Percentiles rank a stretch among this genome's conserved stretches.
These are phyloP conservation scores for Malania oleifera DNA, from an alignment of 164 flowering plant species.

Conservation along the genomic window DNA sequence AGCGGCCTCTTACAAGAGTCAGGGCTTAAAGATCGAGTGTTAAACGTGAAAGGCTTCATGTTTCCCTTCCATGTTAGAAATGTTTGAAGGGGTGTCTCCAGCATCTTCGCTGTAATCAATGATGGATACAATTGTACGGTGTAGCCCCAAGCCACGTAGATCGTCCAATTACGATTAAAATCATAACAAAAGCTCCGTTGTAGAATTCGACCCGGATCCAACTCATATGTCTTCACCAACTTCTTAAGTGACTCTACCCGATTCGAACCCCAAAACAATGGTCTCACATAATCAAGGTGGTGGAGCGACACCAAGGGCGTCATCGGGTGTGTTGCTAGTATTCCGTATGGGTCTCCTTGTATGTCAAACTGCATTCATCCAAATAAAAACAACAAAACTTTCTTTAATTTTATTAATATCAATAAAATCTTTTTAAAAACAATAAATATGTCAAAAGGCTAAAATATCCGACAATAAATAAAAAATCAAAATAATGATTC, in stretches of 20 bases:
- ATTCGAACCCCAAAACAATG: slow-evolving; percentile 44
- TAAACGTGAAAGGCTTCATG: slow-evolving; percentile 52
- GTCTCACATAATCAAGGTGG: slow-evolving; percentile 69
- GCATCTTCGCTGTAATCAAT: slow-evolving; percentile 34
- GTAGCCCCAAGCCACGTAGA: slow-evolving; percentile 85
- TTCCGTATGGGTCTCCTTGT: slow-evolving; percentile 45
- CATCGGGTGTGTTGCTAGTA: slow-evolving; percentile 79
- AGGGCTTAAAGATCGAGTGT: slow-evolving; percentile 41
- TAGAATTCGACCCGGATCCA: slow-evolving; percentile 55
- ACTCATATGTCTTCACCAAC: slow-evolving; percentile 33
- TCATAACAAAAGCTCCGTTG: slow-evolving; percentile 79
- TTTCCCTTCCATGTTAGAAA: slow-evolving; percentile 58
- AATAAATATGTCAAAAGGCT: too few species aligned
- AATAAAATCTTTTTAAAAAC: too few species aligned
- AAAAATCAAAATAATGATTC: too few species aligned
- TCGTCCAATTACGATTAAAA: slow-evolving; percentile 42
- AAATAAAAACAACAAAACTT: too few species aligned
- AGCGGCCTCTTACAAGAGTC: slow-evolving; percentile 41
- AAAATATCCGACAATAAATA: too few species aligned
- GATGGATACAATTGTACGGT: slow-evolving; percentile 56
- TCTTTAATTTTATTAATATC: too few species aligned
- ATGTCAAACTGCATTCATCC: slow-evolving; percentile 40
- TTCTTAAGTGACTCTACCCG: slow-evolving; percentile 35
- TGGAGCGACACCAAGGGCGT: slow-evolving; percentile 81
- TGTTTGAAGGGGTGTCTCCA: slow-evolving; percentile 54